Evolutionary conservation across 805 yeast genomes (phyloP).

Genomic region (Ogataea nonfermentans): DNA sequence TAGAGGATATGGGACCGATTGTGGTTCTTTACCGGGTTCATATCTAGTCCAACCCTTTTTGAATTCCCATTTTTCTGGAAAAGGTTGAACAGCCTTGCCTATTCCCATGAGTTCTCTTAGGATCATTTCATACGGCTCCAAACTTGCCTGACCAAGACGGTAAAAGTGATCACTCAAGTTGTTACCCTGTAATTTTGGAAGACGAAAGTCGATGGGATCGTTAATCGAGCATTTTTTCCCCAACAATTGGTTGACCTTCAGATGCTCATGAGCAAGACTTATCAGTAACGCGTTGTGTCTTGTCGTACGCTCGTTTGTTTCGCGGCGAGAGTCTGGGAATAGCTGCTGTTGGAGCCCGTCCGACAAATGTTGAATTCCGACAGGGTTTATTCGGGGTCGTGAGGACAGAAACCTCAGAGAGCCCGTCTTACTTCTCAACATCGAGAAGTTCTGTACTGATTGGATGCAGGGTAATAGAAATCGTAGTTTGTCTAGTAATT

Average conservation of each 20-base stretch:
- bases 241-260: constrained; percentile 60
- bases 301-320: constrained; percentile 23
- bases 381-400: constrained; percentile 62
- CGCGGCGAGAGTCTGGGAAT: constrained; percentile 42
- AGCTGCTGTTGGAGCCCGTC: constrained; percentile 54
- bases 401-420: neutral
- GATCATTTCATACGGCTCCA: constrained; percentile 58
- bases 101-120: constrained; percentile 43
- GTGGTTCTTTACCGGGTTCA: constrained; percentile 50
- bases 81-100: constrained; percentile 34
- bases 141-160: constrained; percentile 56
- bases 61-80: constrained; percentile 54
- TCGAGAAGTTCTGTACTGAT: no score
- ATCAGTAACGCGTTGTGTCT: constrained; percentile 37
- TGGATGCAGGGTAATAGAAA: no score
- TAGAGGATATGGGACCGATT: constrained; percentile 60
- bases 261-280: constrained; percentile 57
- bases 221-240: constrained; percentile 68
- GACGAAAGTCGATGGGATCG: constrained; percentile 54
- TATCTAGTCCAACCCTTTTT: constrained; percentile 84
- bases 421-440: no score
- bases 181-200: constrained; percentile 74
- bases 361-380: constrained; percentile 79
- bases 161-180: constrained; percentile 84
- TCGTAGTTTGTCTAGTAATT: neutral